Base-by-base conservation (phyloP, 768 basidiomycete genomes). In the Lactifluus echinatus region DNA sequence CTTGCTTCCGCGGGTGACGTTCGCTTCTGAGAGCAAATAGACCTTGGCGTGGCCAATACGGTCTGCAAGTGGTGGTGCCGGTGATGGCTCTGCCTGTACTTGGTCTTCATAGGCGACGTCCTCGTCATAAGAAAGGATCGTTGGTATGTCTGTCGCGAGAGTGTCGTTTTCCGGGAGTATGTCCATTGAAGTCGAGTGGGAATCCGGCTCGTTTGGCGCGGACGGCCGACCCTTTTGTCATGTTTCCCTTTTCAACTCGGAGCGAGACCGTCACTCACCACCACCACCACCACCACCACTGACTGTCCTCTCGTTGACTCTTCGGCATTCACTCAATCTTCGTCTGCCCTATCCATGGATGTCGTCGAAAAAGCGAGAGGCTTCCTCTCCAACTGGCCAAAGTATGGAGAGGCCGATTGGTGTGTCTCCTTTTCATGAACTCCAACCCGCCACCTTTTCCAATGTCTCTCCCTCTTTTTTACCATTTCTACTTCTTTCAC, bases 31-130 rank as follows among this genome's bases (percentile, higher is more conserved):
- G 60, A 89, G 78, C 28, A 90, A 69, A 71, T 91, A 92, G n/a
- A 90, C 80, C 70, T 86, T 89, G 47, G 78, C 77, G 49, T 65
- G 79, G 46, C 87, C 79, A 43, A 90, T 89, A n/a, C 89, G 80
- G 57, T 79, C 75, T 15, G 81, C 83, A 31, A 89, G 73, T 7
- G 73, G 63, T 8, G 67, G 66, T 7, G 54, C 64, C 14, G 19
- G 21, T 42, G 40, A 12, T 4, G 21, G 2, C 40, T 42, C 40
- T 23, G 73, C 68, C 15, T 77, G 72, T 14, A 77, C 55, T 66
- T 84, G 82, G 55, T 80, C 79, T 62, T 85, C 84, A 59, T 84
- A 81, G 0, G 78, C 72, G 7, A 77, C 65, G 8, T 72, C 71
- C 43, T 82, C 78, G 58, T 85, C 79, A 63, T 84, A 81, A 3